Conservation (phyloP, 2,329 filamentous ascomycete genomes). For the Clathrospora elynae region DNA sequence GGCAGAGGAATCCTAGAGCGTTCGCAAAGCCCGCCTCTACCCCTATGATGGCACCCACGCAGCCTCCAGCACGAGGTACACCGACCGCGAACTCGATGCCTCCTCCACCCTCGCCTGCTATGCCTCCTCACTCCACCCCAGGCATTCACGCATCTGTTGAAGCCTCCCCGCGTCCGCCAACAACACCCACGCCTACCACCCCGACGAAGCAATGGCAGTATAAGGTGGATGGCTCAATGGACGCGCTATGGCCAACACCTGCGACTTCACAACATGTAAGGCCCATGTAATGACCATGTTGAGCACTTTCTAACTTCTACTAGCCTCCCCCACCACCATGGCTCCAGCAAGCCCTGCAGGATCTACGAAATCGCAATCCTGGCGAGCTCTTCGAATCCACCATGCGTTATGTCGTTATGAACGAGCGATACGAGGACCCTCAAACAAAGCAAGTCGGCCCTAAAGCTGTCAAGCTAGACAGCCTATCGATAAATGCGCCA, state of each 20-base stretch:
- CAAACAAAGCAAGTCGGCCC: slow-evolving; percentile 61
- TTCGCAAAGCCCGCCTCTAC: slow-evolving; percentile 50
- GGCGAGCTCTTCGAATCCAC: slow-evolving; percentile 83
- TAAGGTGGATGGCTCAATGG: slow-evolving; percentile 62
- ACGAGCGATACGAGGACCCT: slow-evolving; percentile 54
- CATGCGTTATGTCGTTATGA: slow-evolving; percentile 88
- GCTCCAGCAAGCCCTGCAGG: slow-evolving; percentile 75
- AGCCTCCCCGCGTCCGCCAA: slow-evolving; percentile 38
- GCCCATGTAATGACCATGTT: slow-evolving; percentile 4
- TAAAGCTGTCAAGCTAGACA: slow-evolving; percentile 60
- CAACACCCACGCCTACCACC: slow-evolving; percentile 46
- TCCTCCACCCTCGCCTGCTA: slow-evolving; percentile 55
- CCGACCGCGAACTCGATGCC: slow-evolving; percentile 63
- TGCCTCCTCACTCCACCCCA: slow-evolving; percentile 44
- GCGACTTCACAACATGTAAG: slow-evolving; percentile 68
- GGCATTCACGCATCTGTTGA: slow-evolving; percentile 29
- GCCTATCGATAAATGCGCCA: slow-evolving; percentile 54
- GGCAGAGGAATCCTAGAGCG: slow-evolving; percentile 61
- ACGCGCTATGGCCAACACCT: slow-evolving; percentile 65
- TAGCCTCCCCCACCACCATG: slow-evolving; percentile 86
- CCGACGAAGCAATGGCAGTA: slow-evolving; percentile 45
- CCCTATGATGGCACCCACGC: slow-evolving; percentile 53
- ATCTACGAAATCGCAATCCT: slow-evolving; percentile 72
- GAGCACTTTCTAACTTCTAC: slow-evolving; percentile 21
- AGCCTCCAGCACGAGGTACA: slow-evolving; percentile 56